Conservation (phyloP, 1,139 yeast species). For the Zygoascus hellenicus region DNA sequence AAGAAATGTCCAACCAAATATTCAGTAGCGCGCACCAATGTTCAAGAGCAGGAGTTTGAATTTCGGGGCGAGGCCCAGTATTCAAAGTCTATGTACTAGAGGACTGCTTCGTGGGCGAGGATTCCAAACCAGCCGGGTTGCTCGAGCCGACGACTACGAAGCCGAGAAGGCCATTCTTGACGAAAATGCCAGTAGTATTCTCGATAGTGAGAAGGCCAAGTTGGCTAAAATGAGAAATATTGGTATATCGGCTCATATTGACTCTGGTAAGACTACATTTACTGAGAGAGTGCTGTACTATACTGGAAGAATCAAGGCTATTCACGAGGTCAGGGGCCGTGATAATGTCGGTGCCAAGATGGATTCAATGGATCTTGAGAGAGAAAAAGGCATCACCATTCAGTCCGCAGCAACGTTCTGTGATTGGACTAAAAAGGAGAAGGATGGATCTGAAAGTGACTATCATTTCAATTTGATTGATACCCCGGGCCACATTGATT, state of each 20-base stretch:
- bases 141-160: constrained; percentile 23
- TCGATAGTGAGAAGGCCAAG: constrained; percentile 52
- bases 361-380: constrained; percentile 97
- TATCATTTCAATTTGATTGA: constrained; percentile 93
- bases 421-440: constrained; percentile 69
- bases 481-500: constrained; percentile 98
- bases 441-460: constrained; percentile 39
- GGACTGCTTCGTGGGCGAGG: background rate
- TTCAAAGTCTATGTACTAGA: too few relatives aligned
- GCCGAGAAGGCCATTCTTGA: constrained; percentile 32
- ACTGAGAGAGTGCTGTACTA: constrained; percentile 95
- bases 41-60: too few relatives aligned
- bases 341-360: constrained; percentile 98
- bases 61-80: too few relatives aligned
- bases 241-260: constrained; percentile 97
- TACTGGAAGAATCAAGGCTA: constrained; percentile 95
- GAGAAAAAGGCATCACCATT: constrained; percentile 96
- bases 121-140: background rate
- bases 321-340: constrained; percentile 96
- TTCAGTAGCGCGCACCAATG: too few relatives aligned
- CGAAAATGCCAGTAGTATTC: constrained; percentile 44
- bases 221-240: constrained; percentile 73
- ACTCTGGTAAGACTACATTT: constrained; percentile 93
- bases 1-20: too few relatives aligned
- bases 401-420: constrained; percentile 99